Conservation (phyloP, 1,284 basidiomycete species). For the Fomitopsis schrenkii region DNA sequence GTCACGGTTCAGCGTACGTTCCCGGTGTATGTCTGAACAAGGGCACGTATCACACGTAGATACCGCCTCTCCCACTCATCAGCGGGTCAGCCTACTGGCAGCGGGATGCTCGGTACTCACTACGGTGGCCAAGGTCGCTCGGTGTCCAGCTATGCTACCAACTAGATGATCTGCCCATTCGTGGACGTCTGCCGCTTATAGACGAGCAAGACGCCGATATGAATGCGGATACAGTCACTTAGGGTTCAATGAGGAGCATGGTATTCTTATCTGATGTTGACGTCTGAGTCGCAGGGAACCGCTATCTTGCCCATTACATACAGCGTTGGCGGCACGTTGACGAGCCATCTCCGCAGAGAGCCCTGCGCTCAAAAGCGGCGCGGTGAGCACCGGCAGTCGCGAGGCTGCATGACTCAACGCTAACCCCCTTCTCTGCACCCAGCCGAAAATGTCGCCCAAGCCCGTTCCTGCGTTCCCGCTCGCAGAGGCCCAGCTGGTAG, state of each 20-base stretch:
- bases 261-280: not conserved
- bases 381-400: not conserved
- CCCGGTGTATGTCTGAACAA: no score
- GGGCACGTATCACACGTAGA: no score
- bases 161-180: no score
- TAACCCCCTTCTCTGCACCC: not conserved
- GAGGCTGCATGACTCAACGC: not conserved
- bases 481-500: slow-evolving; percentile 4
- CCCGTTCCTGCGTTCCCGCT: not conserved
- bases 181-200: not conserved
- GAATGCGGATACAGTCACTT: not conserved
- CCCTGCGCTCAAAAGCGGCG: not conserved
- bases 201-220: not conserved
- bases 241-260: not conserved
- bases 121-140: no score
- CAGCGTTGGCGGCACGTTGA: not conserved
- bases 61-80: no score
- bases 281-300: not conserved
- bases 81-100: no score
- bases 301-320: not conserved
- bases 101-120: no score
- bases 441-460: not conserved
- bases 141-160: no score
- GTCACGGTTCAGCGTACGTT: no score
- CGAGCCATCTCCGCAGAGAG: not conserved